phyloP scores from a whole-genome alignment of 352 stramenopile genomes.

The Globisporangium heterothallicum region DNA sequence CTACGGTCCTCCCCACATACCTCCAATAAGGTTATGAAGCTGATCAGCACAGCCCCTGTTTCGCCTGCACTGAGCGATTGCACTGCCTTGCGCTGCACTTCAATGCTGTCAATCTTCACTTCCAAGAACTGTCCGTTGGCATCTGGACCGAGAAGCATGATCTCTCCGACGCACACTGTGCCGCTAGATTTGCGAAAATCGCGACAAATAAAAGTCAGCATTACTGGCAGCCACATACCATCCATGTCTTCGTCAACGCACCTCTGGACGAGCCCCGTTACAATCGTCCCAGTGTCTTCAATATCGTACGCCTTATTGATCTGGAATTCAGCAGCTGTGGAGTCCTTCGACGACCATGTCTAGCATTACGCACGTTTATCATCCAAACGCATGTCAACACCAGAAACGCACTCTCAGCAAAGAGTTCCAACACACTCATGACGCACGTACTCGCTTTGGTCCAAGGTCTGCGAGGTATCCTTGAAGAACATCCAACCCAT shows the following conservation, averaged over 20 bases:
- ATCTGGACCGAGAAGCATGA: slow-evolving; percentile 62
- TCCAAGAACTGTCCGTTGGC: slow-evolving; percentile 51
- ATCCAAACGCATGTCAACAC: too few species aligned
- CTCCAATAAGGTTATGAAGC: slow-evolving; percentile 20
- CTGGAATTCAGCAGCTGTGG: slow-evolving; percentile 62
- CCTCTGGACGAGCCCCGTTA: slow-evolving; percentile 65
- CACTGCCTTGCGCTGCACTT: slow-evolving; percentile 69
- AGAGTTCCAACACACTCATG: too few species aligned
- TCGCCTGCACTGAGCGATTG: slow-evolving; percentile 57
- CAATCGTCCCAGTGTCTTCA: slow-evolving; percentile 59
- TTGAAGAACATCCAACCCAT: slow-evolving; percentile 50
- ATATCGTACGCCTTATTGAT: slow-evolving; percentile 77
- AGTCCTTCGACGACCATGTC: slow-evolving; percentile 43
- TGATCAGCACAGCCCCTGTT: slow-evolving; percentile 62
- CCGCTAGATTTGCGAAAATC: slow-evolving; percentile 22
- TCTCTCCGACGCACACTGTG: slow-evolving; percentile 54
- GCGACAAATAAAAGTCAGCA: too few species aligned
- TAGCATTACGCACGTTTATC: neutral
- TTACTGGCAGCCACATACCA: too few species aligned
- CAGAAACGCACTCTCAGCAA: too few species aligned
- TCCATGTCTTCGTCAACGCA: slow-evolving; percentile 4
- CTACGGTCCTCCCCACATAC: slow-evolving; percentile 1
- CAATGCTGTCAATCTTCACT: slow-evolving; percentile 69
- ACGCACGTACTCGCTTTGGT: slow-evolving; percentile 41
- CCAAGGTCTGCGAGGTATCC: slow-evolving; percentile 46